Evolutionary conservation across 2,329 filamentous ascomycete species (phyloP).

Genomic region (Domatiomyces globalis): DNA sequence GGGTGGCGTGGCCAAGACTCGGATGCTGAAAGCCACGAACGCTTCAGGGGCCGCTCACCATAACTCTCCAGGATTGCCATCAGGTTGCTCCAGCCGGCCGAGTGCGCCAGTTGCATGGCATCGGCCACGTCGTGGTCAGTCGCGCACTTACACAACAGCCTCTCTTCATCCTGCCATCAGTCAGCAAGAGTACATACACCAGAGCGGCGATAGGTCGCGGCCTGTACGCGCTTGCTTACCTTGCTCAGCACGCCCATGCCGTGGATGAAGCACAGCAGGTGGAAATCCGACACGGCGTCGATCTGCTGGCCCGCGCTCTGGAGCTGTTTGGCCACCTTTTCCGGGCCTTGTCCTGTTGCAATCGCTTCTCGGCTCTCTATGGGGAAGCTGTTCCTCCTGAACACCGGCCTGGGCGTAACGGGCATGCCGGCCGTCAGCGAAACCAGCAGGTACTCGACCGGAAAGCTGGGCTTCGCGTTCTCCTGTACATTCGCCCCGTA

Average conservation of each 20-base stretch:
- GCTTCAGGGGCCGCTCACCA: conserved; percentile 60
- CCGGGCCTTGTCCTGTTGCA: conserved; percentile 71
- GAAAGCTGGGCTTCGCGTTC: conserved; percentile 91
- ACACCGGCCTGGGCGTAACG: conserved; percentile 60
- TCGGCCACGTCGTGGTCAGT: conserved; percentile 67
- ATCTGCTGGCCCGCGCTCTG: conserved; percentile 51
- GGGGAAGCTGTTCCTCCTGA: conserved; percentile 59
- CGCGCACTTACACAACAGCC: conserved; percentile 71
- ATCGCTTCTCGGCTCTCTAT: conserved; percentile 83
- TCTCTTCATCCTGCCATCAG: conserved; percentile 62
- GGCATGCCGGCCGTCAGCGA: conserved; percentile 96
- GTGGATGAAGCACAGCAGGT: conserved; percentile 77
- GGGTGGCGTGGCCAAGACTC: conserved; percentile 28
- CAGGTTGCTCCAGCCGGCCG: conserved; percentile 85
- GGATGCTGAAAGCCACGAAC: conserved; percentile 21
- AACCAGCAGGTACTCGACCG: conserved; percentile 89
- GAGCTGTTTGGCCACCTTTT: conserved; percentile 53
- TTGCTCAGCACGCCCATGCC: conserved; percentile 68
- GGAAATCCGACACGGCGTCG: conserved; percentile 75
- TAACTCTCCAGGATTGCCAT: conserved; percentile 79
- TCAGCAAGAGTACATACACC: too few relatives aligned
- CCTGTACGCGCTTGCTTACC: conserved; percentile 46
- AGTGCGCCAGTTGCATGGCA: conserved; percentile 69
- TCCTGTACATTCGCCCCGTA: conserved; percentile 93
- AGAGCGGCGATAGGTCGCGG: too few relatives aligned